Base-by-base conservation (phyloP, 768 basidiomycete genomes). In the Kwoniella shandongensis region DNA sequence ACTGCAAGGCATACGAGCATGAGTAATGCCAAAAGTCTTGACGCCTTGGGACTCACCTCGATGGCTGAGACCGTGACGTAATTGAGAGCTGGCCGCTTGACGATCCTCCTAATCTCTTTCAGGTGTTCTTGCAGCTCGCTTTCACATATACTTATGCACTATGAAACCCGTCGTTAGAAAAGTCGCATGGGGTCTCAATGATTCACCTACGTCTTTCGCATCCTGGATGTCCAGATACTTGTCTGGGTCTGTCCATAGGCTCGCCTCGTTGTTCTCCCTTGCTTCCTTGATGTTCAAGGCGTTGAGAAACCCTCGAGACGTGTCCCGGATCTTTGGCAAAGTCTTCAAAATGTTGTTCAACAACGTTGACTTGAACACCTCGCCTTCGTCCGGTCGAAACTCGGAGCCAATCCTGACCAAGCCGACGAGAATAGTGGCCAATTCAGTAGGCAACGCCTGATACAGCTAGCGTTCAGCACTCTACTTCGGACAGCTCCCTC, bases 391-490 rank as follows among this genome's bases (percentile, higher is more conserved):
- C 4, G 64, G 57, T 29, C 63, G 64, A 61, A 90, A 91, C 1
- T 86, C 82, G 23, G 75, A 76, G 0, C 83, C 86, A 42, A 96
- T 80, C 50, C 84, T 86, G 36, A 82, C 79, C 63, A 97, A 88
- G 2, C 89, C 88, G 5, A 83, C 80, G 4, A 98, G 81, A 15
- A 97, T 79, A 4, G 83, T 73, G 0, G 85, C 82, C 12, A 97
- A 81, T 70, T 99, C 94, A 69, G 85, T 81, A 0, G 93, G 88
- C 1, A 87, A 86, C 50, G 89, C 91, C 63, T 78, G 69, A 7
- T 86, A 89, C 62, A 13, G 25, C 17, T 2, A 25, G 38, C 13
- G 46, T 40, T 22, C 17, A 20, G 11, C 32, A 18, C 38, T 12
- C 40, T 2, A 6, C 5, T 20, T 20, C n/a, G 3, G 29, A 11